These are phyloP conservation scores for Tephrocybe sp. DNA, from an alignment of 768 basidiomycete species.

Conservation along the genomic window DNA sequence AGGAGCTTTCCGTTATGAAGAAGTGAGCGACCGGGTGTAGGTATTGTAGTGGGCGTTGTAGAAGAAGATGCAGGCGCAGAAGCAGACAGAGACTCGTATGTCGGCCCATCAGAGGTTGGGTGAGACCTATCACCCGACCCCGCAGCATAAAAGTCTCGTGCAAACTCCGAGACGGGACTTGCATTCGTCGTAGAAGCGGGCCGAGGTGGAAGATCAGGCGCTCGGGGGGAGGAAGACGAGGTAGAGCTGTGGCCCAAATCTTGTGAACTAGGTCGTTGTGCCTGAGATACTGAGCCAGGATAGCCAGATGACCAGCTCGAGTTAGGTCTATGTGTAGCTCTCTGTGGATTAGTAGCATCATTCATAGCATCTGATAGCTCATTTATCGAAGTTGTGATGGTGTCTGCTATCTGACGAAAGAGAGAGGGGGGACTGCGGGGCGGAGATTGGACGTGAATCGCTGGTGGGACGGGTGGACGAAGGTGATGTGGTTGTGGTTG, in stretches of 20 bases:
- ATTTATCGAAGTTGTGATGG: slow-evolving; percentile 4
- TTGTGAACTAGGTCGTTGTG: neutral
- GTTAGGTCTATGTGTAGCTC: neutral
- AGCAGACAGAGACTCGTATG: neutral
- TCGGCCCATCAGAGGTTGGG: neutral
- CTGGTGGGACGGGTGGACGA: slow-evolving; percentile 3
- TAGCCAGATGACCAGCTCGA: slow-evolving; percentile 28
- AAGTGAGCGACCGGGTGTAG: slow-evolving; percentile 66
- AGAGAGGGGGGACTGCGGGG: neutral
- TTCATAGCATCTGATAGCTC: neutral
- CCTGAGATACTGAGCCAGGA: slow-evolving; percentile 15
- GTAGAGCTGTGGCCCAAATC: neutral
- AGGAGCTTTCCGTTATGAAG: slow-evolving; percentile 58
- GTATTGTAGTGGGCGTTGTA: slow-evolving; percentile 58
- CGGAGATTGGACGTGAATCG: neutral
- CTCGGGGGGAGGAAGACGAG: neutral
- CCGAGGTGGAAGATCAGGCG: slow-evolving; percentile 19
- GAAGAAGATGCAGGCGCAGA: neutral
- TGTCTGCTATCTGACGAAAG: slow-evolving; percentile 10
- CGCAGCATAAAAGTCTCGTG: slow-evolving; percentile 60
- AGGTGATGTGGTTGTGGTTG: slow-evolving; percentile 11
- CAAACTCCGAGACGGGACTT: slow-evolving; percentile 40
- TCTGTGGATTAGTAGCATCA: neutral
- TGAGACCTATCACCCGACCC: slow-evolving; percentile 12
- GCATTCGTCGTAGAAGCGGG: slow-evolving; percentile 18